Base-by-base conservation (phyloP, 75 land plant species). In the Picea glauca region DNA sequence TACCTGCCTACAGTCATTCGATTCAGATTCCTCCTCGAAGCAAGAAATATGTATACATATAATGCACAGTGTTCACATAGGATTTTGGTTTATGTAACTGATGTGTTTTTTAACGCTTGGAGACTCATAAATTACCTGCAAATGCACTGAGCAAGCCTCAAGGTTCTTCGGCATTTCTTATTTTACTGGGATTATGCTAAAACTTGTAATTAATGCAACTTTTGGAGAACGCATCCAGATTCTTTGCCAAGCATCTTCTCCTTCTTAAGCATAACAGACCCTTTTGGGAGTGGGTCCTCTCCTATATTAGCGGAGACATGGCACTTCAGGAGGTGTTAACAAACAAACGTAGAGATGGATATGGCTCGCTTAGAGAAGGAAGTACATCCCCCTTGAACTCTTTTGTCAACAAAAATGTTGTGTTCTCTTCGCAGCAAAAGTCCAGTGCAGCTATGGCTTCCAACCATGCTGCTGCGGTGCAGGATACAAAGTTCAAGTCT, bases 311-410 rank as follows among this genome's bases (percentile, higher is more conserved):
- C 0, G 20, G 76, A 20, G 60, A 20, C 14, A 58, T 79, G 43
- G 91, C 77, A 62, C 67, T 91, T 40, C 77, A 60, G 46, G 58
- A 89, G 13, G 94, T 91, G 12, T 81, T 94, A 50, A 79, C 82
- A 11, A 88, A 83, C 83, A 85, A 79, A 11, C 78, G 86, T 3
- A 38, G 59, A 23, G 94, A 92, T 74, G 91, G 87, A 3, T 74
- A 73, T 60, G 85, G 89, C 2, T 73, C 65, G 15, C 88, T 92
- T 3, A 60, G 90, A 11, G 88, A 94, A 77, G 94, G 91, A 18
- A 84, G 88, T 1, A 91, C 96, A 14, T 80, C 96, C 2, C 57
- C 88, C 33, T 83, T 92, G 3, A 94, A 92, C 85, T 88, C 94
- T 68, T 58, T 90, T 77, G 82, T 58, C 0, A 77, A 60, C 58